Evolutionary conservation across 768 basidiomycete species (phyloP), one percentile per base, ranked within the genome.

Genomic region (Pulveroboletus sp.): DNA sequence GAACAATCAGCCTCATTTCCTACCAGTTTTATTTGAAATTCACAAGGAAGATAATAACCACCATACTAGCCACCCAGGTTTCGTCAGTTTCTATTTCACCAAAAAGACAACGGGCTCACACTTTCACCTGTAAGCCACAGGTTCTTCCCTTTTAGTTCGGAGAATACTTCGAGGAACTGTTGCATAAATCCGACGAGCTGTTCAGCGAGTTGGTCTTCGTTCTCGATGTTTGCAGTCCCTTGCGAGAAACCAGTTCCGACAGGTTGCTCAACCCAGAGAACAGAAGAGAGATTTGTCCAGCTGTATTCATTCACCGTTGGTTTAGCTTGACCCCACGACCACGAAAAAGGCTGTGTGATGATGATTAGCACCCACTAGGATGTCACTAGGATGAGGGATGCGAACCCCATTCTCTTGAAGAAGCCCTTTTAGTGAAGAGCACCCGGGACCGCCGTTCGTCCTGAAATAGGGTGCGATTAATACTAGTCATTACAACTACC

Each of bases 391-490:
- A 57, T 19, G 9, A 50, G 33, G 25, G 37, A 16, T 4, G 64
- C 79, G 41, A 56, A 85, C 86, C 13, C 87, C 87, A 52, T 87
- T 87, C 60, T 89, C 87, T 62, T 88, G 82, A 4, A 89, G 60
- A 32, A 83, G 64, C 16, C 85, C 87, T 60, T 85, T 80, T 0
- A 89, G 69, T 2, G 85, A 85, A 12, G 84, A 87, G 57, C 87
- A 88, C 21, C 87, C 86, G 0, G 87, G 87, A 1, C 87, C 86
- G n/a, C 87, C 87, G 54, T 87, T 88, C 6, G 82, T 85, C 86
- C 85, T 87, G 57, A 19, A 44, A 45, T 5, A 43, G 23, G 3
- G 12, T 45, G 3, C 19, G 37, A 11, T 16, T 37, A 12, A 37
- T 25, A 6, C 11, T 5, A 6, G 1, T 25, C 11, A 6, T n/a